Conservation (phyloP, 495 filamentous ascomycete genomes). For the Glutinoglossum americanum region DNA sequence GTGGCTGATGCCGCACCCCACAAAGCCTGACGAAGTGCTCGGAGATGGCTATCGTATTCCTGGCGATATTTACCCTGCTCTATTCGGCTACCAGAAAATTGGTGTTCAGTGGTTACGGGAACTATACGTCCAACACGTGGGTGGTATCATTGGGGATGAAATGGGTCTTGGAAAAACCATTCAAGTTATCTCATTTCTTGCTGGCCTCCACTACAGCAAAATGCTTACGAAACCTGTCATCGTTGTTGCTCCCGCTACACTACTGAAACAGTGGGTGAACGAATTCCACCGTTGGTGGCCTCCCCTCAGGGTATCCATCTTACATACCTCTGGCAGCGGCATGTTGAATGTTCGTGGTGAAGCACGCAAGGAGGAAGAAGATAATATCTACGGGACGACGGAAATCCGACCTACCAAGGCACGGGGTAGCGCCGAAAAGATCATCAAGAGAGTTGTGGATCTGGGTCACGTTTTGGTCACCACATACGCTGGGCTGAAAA, state of each 20-base stretch:
- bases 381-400: constrained; percentile 17
- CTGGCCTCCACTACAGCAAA: constrained; percentile 74
- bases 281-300: constrained; percentile 99
- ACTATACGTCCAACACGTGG: constrained; percentile 67
- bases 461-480: constrained; percentile 87
- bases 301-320: constrained; percentile 74
- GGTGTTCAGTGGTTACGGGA: constrained; percentile 96
- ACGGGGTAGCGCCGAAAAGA: constrained; percentile 43
- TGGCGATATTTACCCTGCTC: constrained; percentile 70
- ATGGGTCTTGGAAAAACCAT: constrained; percentile 98
- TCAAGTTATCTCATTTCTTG: constrained; percentile 78
- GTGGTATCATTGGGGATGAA: constrained; percentile 90
- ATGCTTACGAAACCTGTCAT: constrained; percentile 65
- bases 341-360: constrained; percentile 70
- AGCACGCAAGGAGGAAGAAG: constrained; percentile 30
- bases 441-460: constrained; percentile 63
- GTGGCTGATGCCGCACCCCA: constrained; percentile 73
- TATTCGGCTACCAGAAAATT: constrained; percentile 92
- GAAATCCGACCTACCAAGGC: constrained; percentile 20
- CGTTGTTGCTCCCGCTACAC: constrained; percentile 78
- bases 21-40: constrained; percentile 45
- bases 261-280: constrained; percentile 92
- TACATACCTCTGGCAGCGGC: constrained; percentile 86
- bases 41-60: constrained; percentile 60
- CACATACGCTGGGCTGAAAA: constrained; percentile 82